Conservation (phyloP, 2,329 filamentous ascomycete species). For the Sporothrix phasma region DNA sequence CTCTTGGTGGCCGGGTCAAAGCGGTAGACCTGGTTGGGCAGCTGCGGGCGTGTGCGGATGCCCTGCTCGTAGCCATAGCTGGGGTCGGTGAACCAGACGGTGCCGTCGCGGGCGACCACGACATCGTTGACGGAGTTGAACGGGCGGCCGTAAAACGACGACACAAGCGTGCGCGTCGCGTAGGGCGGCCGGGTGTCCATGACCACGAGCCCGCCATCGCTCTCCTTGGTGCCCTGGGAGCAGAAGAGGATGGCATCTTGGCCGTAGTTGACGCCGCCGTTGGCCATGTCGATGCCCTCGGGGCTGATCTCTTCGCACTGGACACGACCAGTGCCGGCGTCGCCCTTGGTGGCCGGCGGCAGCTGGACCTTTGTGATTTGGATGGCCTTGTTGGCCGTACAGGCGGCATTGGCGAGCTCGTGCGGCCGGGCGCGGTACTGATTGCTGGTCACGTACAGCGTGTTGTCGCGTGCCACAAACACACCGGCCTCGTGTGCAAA, state of each 20-base stretch:
- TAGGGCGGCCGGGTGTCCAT: conserved; percentile 27
- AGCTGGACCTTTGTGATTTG: conserved; percentile 10
- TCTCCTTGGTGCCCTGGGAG: conserved; percentile 19
- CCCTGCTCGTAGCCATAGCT: conserved; percentile 34
- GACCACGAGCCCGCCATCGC: conserved; percentile 29
- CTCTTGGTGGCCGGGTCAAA: conserved; percentile 32
- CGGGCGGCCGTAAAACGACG: conserved; percentile 33
- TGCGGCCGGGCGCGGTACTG: background rate
- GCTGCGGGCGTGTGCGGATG: conserved; percentile 32
- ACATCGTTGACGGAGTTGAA: conserved; percentile 40
- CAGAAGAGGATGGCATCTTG: conserved; percentile 26
- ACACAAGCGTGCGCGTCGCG: conserved; percentile 27
- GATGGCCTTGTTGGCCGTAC: conserved; percentile 2
- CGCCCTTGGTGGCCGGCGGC: background rate
- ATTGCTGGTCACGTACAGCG: conserved; percentile 16
- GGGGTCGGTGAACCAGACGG: conserved; percentile 42
- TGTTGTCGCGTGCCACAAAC: conserved; percentile 9
- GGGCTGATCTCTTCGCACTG: conserved; percentile 7
- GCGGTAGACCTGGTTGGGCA: conserved; percentile 40
- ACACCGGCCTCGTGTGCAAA: conserved; percentile 18
- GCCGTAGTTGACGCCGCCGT: conserved; percentile 29
- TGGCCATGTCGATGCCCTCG: conserved; percentile 10
- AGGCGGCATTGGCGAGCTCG: background rate
- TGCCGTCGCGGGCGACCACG: conserved; percentile 29
- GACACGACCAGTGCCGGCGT: background rate